Evolutionary conservation across 73 alveolate species (phyloP).

Genomic region (Tetrahymena thermophila): DNA sequence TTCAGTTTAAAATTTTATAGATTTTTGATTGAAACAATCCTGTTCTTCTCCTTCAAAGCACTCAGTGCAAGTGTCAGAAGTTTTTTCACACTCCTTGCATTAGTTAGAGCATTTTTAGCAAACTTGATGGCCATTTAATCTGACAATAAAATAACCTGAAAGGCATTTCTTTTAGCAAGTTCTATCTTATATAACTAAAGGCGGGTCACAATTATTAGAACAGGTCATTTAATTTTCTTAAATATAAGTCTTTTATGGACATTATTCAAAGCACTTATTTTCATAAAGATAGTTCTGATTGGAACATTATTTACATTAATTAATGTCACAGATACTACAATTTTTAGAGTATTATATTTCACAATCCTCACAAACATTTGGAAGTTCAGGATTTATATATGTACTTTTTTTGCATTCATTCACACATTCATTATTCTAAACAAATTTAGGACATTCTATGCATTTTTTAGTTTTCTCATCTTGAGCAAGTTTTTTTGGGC

Average conservation of each 20-base stretch:
- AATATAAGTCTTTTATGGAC: background rate
- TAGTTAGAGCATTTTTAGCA: background rate
- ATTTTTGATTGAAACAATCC: background rate
- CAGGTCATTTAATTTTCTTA: background rate
- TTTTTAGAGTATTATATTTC: background rate
- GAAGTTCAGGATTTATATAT: background rate
- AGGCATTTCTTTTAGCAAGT: background rate
- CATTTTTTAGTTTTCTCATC: background rate
- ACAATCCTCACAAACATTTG: background rate
- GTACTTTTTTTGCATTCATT: background rate
- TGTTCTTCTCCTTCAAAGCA: background rate
- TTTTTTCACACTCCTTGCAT: background rate
- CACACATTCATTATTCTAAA: background rate
- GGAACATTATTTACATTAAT: background rate
- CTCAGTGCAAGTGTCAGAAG: background rate
- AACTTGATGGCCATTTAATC: background rate
- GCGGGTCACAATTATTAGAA: background rate
- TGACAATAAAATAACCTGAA: background rate
- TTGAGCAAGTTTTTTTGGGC: background rate
- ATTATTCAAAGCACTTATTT: background rate
- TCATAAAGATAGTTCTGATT: background rate
- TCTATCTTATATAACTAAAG: background rate
- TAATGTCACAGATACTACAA: background rate
- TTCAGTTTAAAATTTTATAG: background rate
- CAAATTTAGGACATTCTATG: background rate